Conservation (phyloP, 176 grass and related monocot species). For the Luzula sylvatica region DNA sequence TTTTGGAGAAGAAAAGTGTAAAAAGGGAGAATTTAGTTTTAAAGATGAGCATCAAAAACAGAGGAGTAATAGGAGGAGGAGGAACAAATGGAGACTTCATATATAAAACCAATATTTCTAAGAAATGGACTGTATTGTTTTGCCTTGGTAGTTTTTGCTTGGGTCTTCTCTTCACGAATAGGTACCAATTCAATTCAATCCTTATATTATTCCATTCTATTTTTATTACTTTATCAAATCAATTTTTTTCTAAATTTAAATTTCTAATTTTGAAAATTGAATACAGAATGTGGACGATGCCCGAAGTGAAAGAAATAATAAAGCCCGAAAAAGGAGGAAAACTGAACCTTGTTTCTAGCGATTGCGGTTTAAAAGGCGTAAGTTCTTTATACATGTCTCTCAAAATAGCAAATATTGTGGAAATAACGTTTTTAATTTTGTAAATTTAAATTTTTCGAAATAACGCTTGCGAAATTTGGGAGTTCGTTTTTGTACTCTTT, state of each 20-base stretch:
- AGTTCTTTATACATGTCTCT: no score
- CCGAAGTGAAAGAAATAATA: constrained; percentile 68
- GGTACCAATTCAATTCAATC: constrained; percentile 20
- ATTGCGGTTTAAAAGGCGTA: constrained; percentile 54
- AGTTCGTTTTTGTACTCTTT: no score
- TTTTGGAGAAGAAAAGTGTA: neutral
- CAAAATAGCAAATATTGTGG: no score
- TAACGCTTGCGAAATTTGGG: no score
- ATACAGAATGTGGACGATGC: constrained; percentile 88
- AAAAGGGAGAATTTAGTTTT: neutral
- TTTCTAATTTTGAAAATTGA: neutral
- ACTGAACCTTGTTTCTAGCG: constrained; percentile 38
- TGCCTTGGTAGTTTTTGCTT: constrained; percentile 53
- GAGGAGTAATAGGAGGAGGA: neutral
- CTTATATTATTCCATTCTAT: neutral
- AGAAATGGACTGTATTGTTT: constrained; percentile 15
- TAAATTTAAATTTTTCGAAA: no score
- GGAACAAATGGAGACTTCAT: constrained; percentile 12
- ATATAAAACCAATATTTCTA: neutral
- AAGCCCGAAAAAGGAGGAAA: constrained; percentile 38
- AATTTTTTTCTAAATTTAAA: neutral
- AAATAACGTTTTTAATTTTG: no score
- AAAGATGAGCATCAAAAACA: constrained; percentile 15
- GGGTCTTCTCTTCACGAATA: constrained; percentile 84
- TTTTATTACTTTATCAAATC: no score